Percentiles rank a stretch among this genome's conserved stretches.
phyloP scores from a whole-genome alignment of 164 flowering plant genomes.

The Nymphaea colorata region DNA sequence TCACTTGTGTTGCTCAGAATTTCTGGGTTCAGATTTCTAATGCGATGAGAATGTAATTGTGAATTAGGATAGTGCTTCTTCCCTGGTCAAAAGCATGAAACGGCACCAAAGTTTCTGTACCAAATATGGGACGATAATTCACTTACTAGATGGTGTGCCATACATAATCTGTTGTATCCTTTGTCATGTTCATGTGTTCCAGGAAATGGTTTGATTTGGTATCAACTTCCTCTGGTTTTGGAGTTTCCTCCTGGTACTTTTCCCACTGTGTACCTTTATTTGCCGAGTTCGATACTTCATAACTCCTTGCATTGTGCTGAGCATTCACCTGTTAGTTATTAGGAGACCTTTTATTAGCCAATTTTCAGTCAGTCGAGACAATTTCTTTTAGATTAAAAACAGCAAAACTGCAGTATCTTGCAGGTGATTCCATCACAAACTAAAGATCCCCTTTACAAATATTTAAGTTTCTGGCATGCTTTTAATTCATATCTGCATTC shows the following conservation, averaged over 20 bases:
- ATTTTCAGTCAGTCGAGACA: background rate
- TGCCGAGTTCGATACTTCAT: conserved; percentile 15
- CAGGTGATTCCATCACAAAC: no score
- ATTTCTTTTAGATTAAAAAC: background rate
- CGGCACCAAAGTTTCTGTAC: background rate
- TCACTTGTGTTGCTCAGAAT: no score
- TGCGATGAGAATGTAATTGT: background rate
- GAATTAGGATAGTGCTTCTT: background rate
- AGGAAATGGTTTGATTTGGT: conserved; percentile 9
- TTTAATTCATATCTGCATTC: no score
- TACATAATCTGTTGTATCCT: conserved; percentile 69
- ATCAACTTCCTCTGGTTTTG: conserved; percentile 12
- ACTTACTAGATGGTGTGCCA: conserved; percentile 78
- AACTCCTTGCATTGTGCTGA: conserved; percentile 64
- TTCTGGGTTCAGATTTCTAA: background rate
- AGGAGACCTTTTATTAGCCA: background rate
- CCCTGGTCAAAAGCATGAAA: background rate
- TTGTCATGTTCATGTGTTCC: conserved; percentile 46
- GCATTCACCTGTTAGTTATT: conserved; percentile 34
- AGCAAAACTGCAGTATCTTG: background rate
- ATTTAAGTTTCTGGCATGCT: no score
- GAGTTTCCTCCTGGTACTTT: conserved; percentile 32
- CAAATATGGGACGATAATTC: background rate
- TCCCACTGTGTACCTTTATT: conserved; percentile 35
- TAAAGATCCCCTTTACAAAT: no score